Base-by-base conservation (phyloP, 306 rosid genomes). In the Phaseolus lunatus region DNA sequence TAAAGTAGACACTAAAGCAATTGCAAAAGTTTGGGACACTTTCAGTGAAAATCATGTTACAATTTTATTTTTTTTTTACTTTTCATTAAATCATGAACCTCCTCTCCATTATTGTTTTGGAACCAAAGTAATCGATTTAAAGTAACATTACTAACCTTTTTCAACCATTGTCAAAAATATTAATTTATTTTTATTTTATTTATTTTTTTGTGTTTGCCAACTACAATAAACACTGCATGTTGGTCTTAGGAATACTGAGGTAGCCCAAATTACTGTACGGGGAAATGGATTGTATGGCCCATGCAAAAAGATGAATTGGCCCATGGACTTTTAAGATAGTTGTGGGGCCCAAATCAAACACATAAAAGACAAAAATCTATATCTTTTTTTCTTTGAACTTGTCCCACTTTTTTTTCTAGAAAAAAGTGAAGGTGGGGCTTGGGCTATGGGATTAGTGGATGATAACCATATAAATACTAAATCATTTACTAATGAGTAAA, bases 1-100 rank as follows among this genome's bases (percentile, higher is more conserved):
- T 56, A 27, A 87, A 79, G 87, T 53, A 52, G 71, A 78, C 70
- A 7, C 39, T 29, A 54, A 35, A 29, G 57, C 71, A 27, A 78
- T 52, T 73, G 72, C 82, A 26, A 79, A 61, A 83, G 84, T 79
- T 78, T 26, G 78, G 65, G 72, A 54, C 84, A 79, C 89, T 90
- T 90, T 83, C 73, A 67, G 79, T 75, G 67, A 78, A 81, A 86
- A 82, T 84, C 79, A 83, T 81, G 59, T 78, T 80, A 76, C 82
- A 73, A 77, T 41, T 29, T 31, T 45, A 23, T 18, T 71, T 12
- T 26, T 27, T 61, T 29, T 13, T 26, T 16, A 27, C 43, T 43
- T 56, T 75, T 71, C 47, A n/a, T 24, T 56, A 70, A 23, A 62
- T 72, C 78, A 70, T 80, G 9, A 35, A 35, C 77, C 26, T 66